A percentile compares a stretch with the other conserved stretches of the same genome.
Conservation (phyloP, 345 rosid species). For the Laguncularia racemosa region DNA sequence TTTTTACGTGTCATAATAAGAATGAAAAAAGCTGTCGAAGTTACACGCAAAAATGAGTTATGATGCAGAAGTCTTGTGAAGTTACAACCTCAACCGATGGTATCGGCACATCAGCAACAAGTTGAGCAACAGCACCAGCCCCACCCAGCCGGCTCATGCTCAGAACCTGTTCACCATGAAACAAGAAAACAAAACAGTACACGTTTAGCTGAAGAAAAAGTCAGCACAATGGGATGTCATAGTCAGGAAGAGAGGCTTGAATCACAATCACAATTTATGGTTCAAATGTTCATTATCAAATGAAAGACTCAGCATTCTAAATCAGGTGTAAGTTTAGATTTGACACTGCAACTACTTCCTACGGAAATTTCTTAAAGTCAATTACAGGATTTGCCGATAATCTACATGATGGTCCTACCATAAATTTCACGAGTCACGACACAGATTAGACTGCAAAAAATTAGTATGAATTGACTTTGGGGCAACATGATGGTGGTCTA, state of each 20-base stretch:
- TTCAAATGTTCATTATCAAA: too few relatives aligned
- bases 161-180: conserved; percentile 40
- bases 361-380: conserved; percentile 14
- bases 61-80: too few relatives aligned
- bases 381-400: conserved; percentile 11
- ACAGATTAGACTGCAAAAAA: neutral
- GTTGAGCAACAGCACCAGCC: conserved; percentile 71
- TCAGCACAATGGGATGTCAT: too few relatives aligned
- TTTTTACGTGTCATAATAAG: neutral
- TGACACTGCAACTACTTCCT: conserved; percentile 22
- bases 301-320: conserved; percentile 10
- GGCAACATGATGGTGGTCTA: neutral
- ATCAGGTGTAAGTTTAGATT: conserved; percentile 11
- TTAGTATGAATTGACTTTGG: neutral
- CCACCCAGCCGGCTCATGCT: conserved; percentile 75
- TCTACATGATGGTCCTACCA: conserved; percentile 28
- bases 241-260: too few relatives aligned
- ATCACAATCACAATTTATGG: too few relatives aligned
- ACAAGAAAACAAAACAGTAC: neutral
- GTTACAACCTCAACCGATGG: conserved; percentile 49
- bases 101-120: conserved; percentile 57
- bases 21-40: too few relatives aligned
- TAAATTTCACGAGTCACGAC: neutral
- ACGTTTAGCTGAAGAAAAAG: neutral
- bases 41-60: too few relatives aligned